Evolutionary conservation across 352 stramenopile genomes (phyloP).

Genomic region (Pythium sp.): DNA sequence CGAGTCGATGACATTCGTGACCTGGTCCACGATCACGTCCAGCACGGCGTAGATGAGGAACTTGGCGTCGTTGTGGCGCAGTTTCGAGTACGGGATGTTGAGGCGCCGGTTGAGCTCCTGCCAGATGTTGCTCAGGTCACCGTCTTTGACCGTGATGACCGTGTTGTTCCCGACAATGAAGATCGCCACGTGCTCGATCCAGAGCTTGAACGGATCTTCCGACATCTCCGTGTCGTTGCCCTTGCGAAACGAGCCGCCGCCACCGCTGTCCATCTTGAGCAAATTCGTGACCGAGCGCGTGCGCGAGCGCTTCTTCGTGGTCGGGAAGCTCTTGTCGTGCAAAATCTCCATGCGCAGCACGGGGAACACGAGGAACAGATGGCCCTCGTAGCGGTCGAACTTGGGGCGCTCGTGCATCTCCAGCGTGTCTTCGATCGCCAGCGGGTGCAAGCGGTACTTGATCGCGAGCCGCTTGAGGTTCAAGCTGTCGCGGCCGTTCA

Average conservation of each 20-base stretch:
- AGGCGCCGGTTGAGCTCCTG: constrained; percentile 67
- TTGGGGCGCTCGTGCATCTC: constrained; percentile 86
- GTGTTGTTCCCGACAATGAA: constrained; percentile 82
- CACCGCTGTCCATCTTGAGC: constrained; percentile 37
- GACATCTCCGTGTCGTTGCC: constrained; percentile 26
- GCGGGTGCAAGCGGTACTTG: constrained; percentile 83
- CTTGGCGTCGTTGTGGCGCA: constrained; percentile 86
- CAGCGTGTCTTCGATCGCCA: constrained; percentile 85
- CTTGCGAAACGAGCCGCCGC: constrained; percentile 10
- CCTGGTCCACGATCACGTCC: constrained; percentile 85
- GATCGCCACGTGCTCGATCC: constrained; percentile 82
- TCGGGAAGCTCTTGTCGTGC: constrained; percentile 30
- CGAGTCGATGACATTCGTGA: constrained; percentile 71
- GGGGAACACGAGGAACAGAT: constrained; percentile 83
- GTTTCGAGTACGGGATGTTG: constrained; percentile 84
- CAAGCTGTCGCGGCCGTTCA: constrained; percentile 73
- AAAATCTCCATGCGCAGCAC: constrained; percentile 72
- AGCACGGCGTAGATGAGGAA: constrained; percentile 87
- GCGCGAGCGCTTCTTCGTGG: constrained; percentile 34
- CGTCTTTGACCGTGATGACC: constrained; percentile 84
- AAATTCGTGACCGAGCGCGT: constrained; percentile 35
- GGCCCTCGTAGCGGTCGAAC: constrained; percentile 81
- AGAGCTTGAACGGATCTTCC: constrained; percentile 70
- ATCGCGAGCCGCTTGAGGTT: constrained; percentile 86
- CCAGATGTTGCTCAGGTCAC: constrained; percentile 66